Evolutionary conservation across 2,329 filamentous ascomycete species (phyloP), one percentile per base, ranked within the genome.

Genomic region (Hortaea sp.): DNA sequence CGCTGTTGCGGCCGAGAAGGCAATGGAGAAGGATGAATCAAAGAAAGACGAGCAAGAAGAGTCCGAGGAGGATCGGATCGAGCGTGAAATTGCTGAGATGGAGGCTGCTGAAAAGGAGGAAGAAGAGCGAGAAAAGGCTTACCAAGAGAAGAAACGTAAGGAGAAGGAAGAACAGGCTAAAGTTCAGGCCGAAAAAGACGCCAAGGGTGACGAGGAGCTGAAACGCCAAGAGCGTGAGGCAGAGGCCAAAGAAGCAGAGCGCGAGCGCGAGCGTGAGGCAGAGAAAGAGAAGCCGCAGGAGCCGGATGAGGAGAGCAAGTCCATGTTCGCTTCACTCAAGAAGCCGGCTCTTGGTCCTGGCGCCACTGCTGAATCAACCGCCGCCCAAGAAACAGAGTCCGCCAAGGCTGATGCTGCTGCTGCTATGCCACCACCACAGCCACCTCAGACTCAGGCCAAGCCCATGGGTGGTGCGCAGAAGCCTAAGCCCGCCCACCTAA

Each of bases 401-500:
- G 51, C 53, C 9, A 28, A 47, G 9, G 43, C 54, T 7, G 59
- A 58, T 48, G 58, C 44, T 5, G 28, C 39, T 12, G 31, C 41
- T 51, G 59, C 39, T 53, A 64, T 48, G 48, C 52, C 44, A 43
- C 49, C 51, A 12, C 45, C 58, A 52, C 29, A 51, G 39, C 37
- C 48, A 52, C 39, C 46, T 40, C 39, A 30, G 11, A 30, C 12
- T 7, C 30, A 32, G 29, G 47, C 52, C n/a, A 64, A 65, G 54
- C 56, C 61, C 12, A 12, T 29, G 29, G 66, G 76, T 39, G 70
- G 72, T 47, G 71, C 70, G 30, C 74, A 80, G 57, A 88, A 88
- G 68, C 79, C 75, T 20, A 95, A 95, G 75, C 90, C 92, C 42
- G 81, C 84, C 49, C 84, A 87, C 39, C 81, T 98, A 54, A 95